These are phyloP conservation scores for Penicillium herquei DNA, from an alignment of 495 filamentous ascomycete genomes.

Conservation along the genomic window DNA sequence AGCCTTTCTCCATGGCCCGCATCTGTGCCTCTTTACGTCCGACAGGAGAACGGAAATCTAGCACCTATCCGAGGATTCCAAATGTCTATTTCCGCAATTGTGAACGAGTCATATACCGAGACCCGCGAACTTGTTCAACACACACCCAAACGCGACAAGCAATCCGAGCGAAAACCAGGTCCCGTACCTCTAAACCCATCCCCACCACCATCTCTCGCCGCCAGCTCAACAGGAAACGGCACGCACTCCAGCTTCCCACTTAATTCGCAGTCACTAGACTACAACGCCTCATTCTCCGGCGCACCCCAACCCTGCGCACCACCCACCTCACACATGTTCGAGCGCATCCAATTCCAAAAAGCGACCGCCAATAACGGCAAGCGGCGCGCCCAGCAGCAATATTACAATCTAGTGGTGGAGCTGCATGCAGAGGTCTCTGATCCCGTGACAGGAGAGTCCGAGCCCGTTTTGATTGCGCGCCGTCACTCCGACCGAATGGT, in stretches of 20 bases:
- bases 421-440: slow-evolving; percentile 72
- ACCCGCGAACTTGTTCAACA: slow-evolving; percentile 87
- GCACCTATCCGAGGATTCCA: slow-evolving; percentile 65
- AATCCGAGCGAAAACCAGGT: slow-evolving; percentile 75
- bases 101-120: slow-evolving; percentile 75
- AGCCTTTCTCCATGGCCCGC: slow-evolving; percentile 55
- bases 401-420: slow-evolving; percentile 89
- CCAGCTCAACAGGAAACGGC: slow-evolving; percentile 23
- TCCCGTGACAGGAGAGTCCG: slow-evolving; percentile 32
- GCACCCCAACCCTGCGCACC: slow-evolving; percentile 37
- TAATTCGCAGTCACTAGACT: slow-evolving; percentile 41
- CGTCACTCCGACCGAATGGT: slow-evolving; percentile 84
- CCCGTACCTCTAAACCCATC: slow-evolving; percentile 68
- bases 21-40: slow-evolving; percentile 46
- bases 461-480: slow-evolving; percentile 76
- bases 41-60: slow-evolving; percentile 46
- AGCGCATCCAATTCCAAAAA: slow-evolving; percentile 94
- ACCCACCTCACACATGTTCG: slow-evolving; percentile 64
- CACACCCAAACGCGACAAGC: slow-evolving; percentile 93
- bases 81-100: slow-evolving; percentile 82
- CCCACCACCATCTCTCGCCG: slow-evolving; percentile 48
- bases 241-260: slow-evolving; percentile 30
- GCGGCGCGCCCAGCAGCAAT: slow-evolving; percentile 85
- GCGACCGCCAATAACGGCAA: slow-evolving; percentile 97
- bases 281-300: slow-evolving; percentile 34